phyloP scores from a whole-genome alignment of 176 grass and related monocot genomes.

The Calamus simplicifolius region DNA sequence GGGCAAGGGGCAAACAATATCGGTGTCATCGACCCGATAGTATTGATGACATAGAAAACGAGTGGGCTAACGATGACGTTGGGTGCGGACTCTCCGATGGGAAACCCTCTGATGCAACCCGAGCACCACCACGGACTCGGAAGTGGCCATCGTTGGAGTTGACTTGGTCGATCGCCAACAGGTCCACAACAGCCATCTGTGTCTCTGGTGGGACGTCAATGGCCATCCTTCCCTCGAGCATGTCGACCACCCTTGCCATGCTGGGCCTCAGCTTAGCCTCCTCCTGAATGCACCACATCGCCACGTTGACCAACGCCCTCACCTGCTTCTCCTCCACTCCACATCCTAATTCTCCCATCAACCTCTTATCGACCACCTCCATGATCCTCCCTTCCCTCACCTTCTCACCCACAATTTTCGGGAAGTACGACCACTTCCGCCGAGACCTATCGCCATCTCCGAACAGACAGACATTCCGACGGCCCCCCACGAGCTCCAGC shows the following conservation, averaged over 20 bases:
- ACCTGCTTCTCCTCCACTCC: conserved; percentile 17
- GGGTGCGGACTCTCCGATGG: no score
- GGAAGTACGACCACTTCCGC: conserved; percentile 53
- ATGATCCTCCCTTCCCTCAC: conserved; percentile 25
- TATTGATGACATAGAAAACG: no score
- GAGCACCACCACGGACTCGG: no score
- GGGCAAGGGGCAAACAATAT: no score
- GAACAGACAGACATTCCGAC: conserved; percentile 25
- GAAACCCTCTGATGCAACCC: no score
- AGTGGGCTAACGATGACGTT: no score
- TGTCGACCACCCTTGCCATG: conserved; percentile 16
- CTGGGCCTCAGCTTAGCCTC: conserved; percentile 4
- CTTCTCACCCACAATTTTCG: conserved; percentile 35
- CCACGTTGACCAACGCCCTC: conserved; percentile 13
- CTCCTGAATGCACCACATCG: conserved; percentile 24
- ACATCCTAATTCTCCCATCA: neutral
- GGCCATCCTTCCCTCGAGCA: conserved; percentile 4
- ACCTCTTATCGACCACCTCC: conserved; percentile 43
- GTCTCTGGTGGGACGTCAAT: conserved; percentile 6
- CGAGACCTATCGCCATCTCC: conserved; percentile 1
- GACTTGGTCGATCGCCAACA: neutral
- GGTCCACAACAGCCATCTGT: conserved; percentile 16
- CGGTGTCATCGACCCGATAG: no score
- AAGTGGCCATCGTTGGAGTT: no score
- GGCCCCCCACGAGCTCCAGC: conserved; percentile 50